Base-by-base conservation (phyloP, 148 eudicot genomes). In the Diospyros kaki region DNA sequence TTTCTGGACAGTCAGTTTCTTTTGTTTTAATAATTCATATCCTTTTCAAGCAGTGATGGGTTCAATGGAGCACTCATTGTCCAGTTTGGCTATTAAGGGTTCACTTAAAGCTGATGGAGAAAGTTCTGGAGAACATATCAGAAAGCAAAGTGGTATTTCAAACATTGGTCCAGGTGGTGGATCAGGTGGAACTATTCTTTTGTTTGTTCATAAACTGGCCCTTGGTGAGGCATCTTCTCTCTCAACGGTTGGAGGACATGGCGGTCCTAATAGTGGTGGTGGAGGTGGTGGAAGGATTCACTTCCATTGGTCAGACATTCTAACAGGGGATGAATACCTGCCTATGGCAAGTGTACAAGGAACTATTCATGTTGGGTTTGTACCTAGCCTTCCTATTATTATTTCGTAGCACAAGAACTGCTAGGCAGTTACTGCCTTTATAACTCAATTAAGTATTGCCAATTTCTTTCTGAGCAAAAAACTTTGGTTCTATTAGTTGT, bases 281-380 rank as follows among this genome's bases (percentile, higher is more conserved):
- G 98, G 97, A 12, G 98, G 94, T 55, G 99, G 97, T 46, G 99
- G 99, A 73, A 88, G 99, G 76, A 73, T 95, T 81, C 96, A 92
- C 79, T 95, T 95, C 72, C 99, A 95, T 73, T 95, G 99, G 97
- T 78, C 96, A 66, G 92, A 90, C 64, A 89, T 95, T 75, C 85
- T 89, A 51, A 81, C 78, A 75, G 97, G 94, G 69, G 92, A 92
- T 81, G 89, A 87, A 75, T 95, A 90, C 82, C 86, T 85, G 79
- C 94, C 99, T 40, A 79, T 89, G 66, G 90, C 96, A 74, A 77
- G 72, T 73, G 96, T 83, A 73, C 80, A 79, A 38, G 94, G 97
- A 80, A 81, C 67, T 69, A 87, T 95, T 62, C 79, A 71, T 80
- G 81, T 86, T 40, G 77, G 96, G 99, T 95, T 80, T 62, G 93